Conservation (phyloP, 345 rosid genomes). For the Excoecaria agallocha region DNA sequence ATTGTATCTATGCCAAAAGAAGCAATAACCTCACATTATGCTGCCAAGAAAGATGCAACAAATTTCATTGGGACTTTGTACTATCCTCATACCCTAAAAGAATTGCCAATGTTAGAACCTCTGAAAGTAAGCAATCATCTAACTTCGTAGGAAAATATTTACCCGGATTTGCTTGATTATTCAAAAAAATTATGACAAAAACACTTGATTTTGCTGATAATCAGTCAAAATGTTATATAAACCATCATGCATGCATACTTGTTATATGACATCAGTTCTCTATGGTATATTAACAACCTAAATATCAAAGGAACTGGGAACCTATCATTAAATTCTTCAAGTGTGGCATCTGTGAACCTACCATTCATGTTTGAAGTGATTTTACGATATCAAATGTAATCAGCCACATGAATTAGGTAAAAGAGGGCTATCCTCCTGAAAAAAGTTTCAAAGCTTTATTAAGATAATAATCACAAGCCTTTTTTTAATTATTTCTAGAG, state of each 20-base stretch:
- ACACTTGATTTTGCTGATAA: not conserved
- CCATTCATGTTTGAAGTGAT: too few relatives aligned
- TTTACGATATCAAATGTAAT: too few relatives aligned
- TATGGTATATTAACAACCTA: not conserved
- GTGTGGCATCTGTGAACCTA: too few relatives aligned
- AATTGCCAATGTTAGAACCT: constrained; percentile 28
- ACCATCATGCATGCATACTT: not conserved
- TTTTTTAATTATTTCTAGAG: too few relatives aligned
- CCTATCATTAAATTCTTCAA: too few relatives aligned
- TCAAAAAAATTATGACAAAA: not conserved
- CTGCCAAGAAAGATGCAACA: constrained; percentile 79
- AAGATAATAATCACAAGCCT: too few relatives aligned
- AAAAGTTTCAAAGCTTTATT: too few relatives aligned
- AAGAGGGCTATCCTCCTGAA: too few relatives aligned
- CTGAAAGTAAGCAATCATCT: constrained; percentile 12
- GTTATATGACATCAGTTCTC: not conserved
- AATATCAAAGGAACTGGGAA: constrained; percentile 3
- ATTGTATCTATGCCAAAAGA: constrained; percentile 86
- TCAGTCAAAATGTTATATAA: too few relatives aligned
- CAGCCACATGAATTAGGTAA: too few relatives aligned
- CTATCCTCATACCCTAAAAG: constrained; percentile 92
- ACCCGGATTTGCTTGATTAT: not conserved
- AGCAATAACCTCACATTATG: constrained; percentile 92
- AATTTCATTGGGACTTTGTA: constrained; percentile 58
- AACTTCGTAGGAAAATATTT: not conserved